These are phyloP conservation scores for Teratosphaeria pseudoeucalypti DNA, from an alignment of 2,329 filamentous ascomycete genomes.

Conservation along the genomic window DNA sequence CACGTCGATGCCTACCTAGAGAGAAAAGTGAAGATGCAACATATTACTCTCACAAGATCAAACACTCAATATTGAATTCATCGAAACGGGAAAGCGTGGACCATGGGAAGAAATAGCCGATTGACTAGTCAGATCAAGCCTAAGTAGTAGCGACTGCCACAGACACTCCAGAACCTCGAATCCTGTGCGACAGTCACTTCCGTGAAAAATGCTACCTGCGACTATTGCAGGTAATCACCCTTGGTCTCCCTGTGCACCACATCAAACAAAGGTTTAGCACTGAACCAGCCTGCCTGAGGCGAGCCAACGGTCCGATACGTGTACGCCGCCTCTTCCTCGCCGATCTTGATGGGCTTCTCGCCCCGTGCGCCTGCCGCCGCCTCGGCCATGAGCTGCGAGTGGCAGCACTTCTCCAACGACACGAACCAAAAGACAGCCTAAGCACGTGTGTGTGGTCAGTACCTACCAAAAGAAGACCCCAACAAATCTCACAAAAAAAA, in stretches of 20 bases:
- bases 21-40: too few relatives aligned
- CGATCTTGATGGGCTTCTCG: slow-evolving; percentile 54
- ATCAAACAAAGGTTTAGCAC: slow-evolving; percentile 61
- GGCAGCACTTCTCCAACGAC: slow-evolving; percentile 31
- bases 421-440: slow-evolving; percentile 33
- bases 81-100: neutral
- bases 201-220: neutral
- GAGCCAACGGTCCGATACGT: slow-evolving; percentile 58
- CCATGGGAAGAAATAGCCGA: too few relatives aligned
- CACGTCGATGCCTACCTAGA: too few relatives aligned
- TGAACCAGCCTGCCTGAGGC: slow-evolving; percentile 56
- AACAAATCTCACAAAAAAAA: too few relatives aligned
- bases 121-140: too few relatives aligned
- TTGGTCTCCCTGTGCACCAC: slow-evolving; percentile 52
- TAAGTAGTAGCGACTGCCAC: too few relatives aligned
- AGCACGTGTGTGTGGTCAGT: neutral
- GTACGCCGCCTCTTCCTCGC: slow-evolving; percentile 55
- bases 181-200: too few relatives aligned
- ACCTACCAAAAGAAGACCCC: too few relatives aligned
- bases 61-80: too few relatives aligned
- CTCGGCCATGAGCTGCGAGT: slow-evolving; percentile 41
- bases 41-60: too few relatives aligned
- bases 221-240: slow-evolving; percentile 41
- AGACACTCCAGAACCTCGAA: too few relatives aligned
- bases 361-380: slow-evolving; percentile 53